These are phyloP conservation scores for Castanopsis chinensis DNA, from an alignment of 306 rosid genomes.

Conservation along the genomic window DNA sequence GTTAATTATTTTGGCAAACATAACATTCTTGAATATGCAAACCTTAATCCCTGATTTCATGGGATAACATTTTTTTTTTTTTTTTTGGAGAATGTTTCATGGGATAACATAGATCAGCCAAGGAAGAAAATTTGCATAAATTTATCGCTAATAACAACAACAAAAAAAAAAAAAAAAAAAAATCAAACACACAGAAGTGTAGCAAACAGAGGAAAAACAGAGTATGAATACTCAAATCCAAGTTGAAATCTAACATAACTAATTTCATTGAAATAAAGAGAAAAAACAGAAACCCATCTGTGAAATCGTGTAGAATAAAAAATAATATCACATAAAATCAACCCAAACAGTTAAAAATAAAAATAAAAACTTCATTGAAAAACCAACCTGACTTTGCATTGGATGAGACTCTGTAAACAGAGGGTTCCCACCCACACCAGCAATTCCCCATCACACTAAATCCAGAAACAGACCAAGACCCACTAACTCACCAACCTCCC, in stretches of 20 bases:
- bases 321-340: not conserved
- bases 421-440: slow-evolving; percentile 60
- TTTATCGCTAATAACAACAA: not conserved
- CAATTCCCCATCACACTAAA: slow-evolving; percentile 81
- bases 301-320: not conserved
- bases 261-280: slow-evolving; percentile 4
- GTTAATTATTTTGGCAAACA: not conserved
- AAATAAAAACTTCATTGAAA: not conserved
- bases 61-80: not conserved
- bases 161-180: too few species aligned
- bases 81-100: not conserved
- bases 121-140: not conserved
- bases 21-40: not conserved
- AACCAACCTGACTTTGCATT: slow-evolving; percentile 86
- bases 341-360: slow-evolving; percentile 18
- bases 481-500: slow-evolving; percentile 38
- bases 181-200: not conserved
- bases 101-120: not conserved
- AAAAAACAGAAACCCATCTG: not conserved
- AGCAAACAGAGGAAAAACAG: slow-evolving; percentile 11
- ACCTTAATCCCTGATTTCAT: not conserved
- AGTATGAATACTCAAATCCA: not conserved
- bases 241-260: not conserved
- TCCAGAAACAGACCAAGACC: slow-evolving; percentile 24
- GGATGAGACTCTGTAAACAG: slow-evolving; percentile 77